Base-by-base conservation (phyloP, 176 grass and related monocot genomes). In the Raddia guianensis region DNA sequence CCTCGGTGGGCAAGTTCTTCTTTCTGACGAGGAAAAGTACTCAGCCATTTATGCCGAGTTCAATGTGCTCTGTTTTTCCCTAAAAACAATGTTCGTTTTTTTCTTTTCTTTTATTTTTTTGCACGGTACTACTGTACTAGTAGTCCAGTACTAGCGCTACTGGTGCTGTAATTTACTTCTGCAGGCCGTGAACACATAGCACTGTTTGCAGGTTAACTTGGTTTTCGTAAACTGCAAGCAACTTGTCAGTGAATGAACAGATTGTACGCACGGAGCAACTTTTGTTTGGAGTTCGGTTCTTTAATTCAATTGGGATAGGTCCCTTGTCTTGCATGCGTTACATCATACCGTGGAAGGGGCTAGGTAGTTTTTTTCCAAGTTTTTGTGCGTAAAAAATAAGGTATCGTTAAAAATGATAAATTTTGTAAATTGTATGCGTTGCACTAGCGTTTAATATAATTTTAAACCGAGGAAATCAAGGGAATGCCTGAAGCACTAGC, bases 1-100 rank as follows among this genome's bases (percentile, higher is more conserved):
- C 16, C 14, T 33, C 19, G 3, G 73, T 14, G 9, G 45, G 6
- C 50, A 50, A 20, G 18, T 43, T 42, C 27, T 58, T 57, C 13
- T 42, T n/a, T 19, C 49, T 8, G 53, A 76, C 2, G 45, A 57
- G 18, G 9, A 77, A 47, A 63, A 14, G 32, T 71, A 46, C 73
- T 45, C 13, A 33, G 19, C 47, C 64, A 77, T 61, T 87, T 82
- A 73, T 79, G 75, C 12, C 15, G 58, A 46, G 47, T 89, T 89
- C 12, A 89, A 63, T 89, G 81, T 52, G 54, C 8, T 74, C 63
- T 70, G 70, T 27, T 27, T 27, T 27, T 27, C 27, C 27, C 27
- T 27, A 27, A 27, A 27, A 27, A 27, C 0, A 27, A 27, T 27
- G 27, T 1, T 27, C 27, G 27, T 27, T 27, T 27, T 27, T 27